phyloP scores from a whole-genome alignment of 805 yeast genomes.

The Starmerella sirachaensis region DNA sequence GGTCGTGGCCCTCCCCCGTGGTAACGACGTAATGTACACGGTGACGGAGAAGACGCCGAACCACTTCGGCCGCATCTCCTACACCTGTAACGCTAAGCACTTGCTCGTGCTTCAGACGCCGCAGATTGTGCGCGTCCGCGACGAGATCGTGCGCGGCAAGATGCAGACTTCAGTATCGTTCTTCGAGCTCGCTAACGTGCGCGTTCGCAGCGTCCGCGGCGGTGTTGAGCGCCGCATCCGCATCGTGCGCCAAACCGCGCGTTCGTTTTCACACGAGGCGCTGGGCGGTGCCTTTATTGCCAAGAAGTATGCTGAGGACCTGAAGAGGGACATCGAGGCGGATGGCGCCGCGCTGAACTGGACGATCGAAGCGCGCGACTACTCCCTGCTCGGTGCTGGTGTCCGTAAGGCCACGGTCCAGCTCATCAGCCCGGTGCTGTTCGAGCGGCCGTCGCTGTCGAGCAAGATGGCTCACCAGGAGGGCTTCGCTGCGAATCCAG shows the following conservation, averaged over 20 bases:
- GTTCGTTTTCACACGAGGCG: constrained; percentile 22
- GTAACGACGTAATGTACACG: constrained; percentile 34
- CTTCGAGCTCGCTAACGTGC: constrained; percentile 16
- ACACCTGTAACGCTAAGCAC: constrained; percentile 33
- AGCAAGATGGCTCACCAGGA: constrained; percentile 26
- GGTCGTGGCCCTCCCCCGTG: constrained; percentile 35
- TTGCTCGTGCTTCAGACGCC: constrained; percentile 32
- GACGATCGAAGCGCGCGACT: constrained; percentile 34
- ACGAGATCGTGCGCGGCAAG: constrained; percentile 16
- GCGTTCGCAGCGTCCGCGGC: neutral
- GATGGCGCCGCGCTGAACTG: constrained; percentile 27
- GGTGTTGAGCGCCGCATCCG: constrained; percentile 15
- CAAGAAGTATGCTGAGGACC: constrained; percentile 21
- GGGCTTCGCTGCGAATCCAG: constrained; percentile 11
- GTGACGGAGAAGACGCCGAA: constrained; percentile 25
- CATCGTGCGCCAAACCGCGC: constrained; percentile 24
- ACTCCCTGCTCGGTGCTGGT: constrained; percentile 23
- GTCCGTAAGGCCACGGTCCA: constrained; percentile 30
- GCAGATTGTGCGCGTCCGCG: constrained; percentile 20
- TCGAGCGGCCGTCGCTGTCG: constrained; percentile 29
- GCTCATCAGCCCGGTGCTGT: constrained; percentile 30
- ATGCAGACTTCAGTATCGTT: constrained; percentile 23
- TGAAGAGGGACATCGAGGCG: constrained; percentile 16
- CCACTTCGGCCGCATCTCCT: constrained; percentile 18
- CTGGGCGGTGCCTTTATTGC: constrained; percentile 22